These are phyloP conservation scores for Epichloe aotearoae DNA, from an alignment of 2,329 filamentous ascomycete genomes.

Conservation along the genomic window DNA sequence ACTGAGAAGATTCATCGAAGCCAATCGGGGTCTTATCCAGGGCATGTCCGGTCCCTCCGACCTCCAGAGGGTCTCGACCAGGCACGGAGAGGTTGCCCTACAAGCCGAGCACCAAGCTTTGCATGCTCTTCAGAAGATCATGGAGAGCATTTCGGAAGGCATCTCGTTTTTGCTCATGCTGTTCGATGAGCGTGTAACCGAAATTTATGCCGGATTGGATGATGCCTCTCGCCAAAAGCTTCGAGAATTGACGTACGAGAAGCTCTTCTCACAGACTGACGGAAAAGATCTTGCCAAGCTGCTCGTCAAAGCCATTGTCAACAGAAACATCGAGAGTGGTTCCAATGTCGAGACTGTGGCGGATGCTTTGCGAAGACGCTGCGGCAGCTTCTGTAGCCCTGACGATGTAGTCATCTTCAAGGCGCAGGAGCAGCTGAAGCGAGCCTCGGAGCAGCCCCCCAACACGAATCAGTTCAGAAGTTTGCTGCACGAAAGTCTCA, in stretches of 20 bases:
- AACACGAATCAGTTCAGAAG: slow-evolving; percentile 66
- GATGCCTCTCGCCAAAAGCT: slow-evolving; percentile 56
- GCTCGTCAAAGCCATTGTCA: slow-evolving; percentile 94
- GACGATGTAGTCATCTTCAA: slow-evolving; percentile 98
- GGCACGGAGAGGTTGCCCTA: slow-evolving; percentile 82
- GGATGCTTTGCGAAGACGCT: slow-evolving; percentile 80
- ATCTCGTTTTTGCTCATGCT: slow-evolving; percentile 93
- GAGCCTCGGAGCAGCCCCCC: slow-evolving; percentile 65
- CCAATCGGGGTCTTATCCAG: slow-evolving; percentile 86
- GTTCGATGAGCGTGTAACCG: slow-evolving; percentile 83
- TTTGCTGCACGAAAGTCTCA: slow-evolving; percentile 76
- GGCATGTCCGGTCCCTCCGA: slow-evolving; percentile 85
- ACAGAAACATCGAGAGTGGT: slow-evolving; percentile 91
- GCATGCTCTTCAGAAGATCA: slow-evolving; percentile 70
- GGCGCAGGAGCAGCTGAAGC: slow-evolving; percentile 86
- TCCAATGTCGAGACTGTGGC: slow-evolving; percentile 96
- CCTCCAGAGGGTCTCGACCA: slow-evolving; percentile 60
- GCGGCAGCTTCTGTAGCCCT: slow-evolving; percentile 92
- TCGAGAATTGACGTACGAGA: slow-evolving; percentile 70
- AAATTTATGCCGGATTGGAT: slow-evolving; percentile 69
- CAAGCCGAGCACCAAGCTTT: slow-evolving; percentile 92
- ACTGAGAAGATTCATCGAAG: slow-evolving; percentile 67
- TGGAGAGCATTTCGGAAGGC: slow-evolving; percentile 85
- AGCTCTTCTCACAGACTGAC: slow-evolving; percentile 63
- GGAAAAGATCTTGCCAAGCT: slow-evolving; percentile 88